These are phyloP conservation scores for Aspergillus sp. DNA, from an alignment of 2,329 filamentous ascomycete genomes.

Conservation along the genomic window DNA sequence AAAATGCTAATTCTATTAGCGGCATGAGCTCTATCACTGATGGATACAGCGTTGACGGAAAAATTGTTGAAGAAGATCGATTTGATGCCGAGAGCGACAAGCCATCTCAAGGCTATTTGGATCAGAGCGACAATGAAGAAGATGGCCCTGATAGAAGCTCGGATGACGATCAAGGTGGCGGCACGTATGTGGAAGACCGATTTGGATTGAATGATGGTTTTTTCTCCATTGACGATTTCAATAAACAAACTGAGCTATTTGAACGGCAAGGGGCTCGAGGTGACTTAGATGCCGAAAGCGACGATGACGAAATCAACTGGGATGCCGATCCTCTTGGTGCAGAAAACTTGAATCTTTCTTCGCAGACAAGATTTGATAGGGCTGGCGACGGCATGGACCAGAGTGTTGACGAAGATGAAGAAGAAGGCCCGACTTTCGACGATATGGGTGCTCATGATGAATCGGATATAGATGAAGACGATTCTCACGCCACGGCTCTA, in stretches of 20 bases:
- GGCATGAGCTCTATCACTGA: slow-evolving; percentile 17
- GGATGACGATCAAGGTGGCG: slow-evolving; percentile 34
- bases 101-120: slow-evolving; percentile 6
- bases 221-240: slow-evolving; percentile 97
- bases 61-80: slow-evolving; percentile 10
- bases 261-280: slow-evolving; percentile 81
- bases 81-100: slow-evolving; percentile 5
- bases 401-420: slow-evolving; percentile 69
- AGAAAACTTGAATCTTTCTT: slow-evolving; percentile 14
- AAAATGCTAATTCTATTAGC: slow-evolving; percentile 16
- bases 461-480: slow-evolving; percentile 65
- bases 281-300: slow-evolving; percentile 71
- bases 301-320: slow-evolving; percentile 86
- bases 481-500: slow-evolving; percentile 51
- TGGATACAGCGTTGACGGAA: slow-evolving; percentile 13
- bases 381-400: slow-evolving; percentile 53
- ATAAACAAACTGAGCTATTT: slow-evolving; percentile 85
- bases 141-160: slow-evolving; percentile 20
- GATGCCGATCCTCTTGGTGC: slow-evolving; percentile 68
- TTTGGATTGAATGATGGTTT: slow-evolving; percentile 94
- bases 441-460: slow-evolving; percentile 71
- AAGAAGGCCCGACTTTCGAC: slow-evolving; percentile 79
- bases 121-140: slow-evolving; percentile 20
- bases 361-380: background rate
- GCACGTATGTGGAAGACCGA: slow-evolving; percentile 68